These are phyloP conservation scores for Dacryopinax spathularia DNA, from an alignment of 768 basidiomycete genomes.

Conservation along the genomic window DNA sequence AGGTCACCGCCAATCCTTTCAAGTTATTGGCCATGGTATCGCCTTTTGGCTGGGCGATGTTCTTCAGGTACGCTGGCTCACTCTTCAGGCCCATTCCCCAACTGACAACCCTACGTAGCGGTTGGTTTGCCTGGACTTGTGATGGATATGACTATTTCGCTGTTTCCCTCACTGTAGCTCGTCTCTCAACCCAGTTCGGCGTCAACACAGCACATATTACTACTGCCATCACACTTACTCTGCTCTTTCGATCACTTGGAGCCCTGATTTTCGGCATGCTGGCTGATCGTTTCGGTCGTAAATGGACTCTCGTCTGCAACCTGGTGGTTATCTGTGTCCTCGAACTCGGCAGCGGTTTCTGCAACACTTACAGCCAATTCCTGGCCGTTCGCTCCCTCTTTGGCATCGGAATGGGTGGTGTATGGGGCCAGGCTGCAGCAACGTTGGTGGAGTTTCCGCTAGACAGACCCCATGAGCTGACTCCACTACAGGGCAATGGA, in stretches of 20 bases:
- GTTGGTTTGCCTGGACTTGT: no score
- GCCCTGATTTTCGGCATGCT: slow-evolving; percentile 25
- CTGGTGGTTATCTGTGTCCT: no score
- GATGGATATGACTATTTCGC: slow-evolving; percentile 6
- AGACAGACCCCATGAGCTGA: no score
- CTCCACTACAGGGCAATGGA: no score
- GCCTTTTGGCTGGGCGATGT: no score
- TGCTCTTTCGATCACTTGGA: slow-evolving; percentile 29
- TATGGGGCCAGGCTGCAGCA: slow-evolving; percentile 54
- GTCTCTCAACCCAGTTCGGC: not conserved
- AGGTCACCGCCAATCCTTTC: no score
- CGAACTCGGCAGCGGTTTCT: slow-evolving; percentile 26
- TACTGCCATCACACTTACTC: slow-evolving; percentile 28
- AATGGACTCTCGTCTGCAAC: slow-evolving; percentile 26
- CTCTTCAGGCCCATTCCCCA: no score
- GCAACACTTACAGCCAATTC: slow-evolving; percentile 23
- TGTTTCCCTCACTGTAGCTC: not conserved
- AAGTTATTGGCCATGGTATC: no score
- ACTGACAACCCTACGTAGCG: no score
- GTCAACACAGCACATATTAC: slow-evolving; percentile 6
- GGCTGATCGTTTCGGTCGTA: slow-evolving; percentile 28
- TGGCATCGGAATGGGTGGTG: slow-evolving; percentile 31
- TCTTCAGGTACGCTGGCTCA: no score
- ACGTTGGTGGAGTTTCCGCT: no score
- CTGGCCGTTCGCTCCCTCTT: slow-evolving; percentile 24